Evolutionary conservation across 352 stramenopile species (phyloP), one percentile per base, ranked within the genome.

Genomic region (Lagenidium sp.): DNA sequence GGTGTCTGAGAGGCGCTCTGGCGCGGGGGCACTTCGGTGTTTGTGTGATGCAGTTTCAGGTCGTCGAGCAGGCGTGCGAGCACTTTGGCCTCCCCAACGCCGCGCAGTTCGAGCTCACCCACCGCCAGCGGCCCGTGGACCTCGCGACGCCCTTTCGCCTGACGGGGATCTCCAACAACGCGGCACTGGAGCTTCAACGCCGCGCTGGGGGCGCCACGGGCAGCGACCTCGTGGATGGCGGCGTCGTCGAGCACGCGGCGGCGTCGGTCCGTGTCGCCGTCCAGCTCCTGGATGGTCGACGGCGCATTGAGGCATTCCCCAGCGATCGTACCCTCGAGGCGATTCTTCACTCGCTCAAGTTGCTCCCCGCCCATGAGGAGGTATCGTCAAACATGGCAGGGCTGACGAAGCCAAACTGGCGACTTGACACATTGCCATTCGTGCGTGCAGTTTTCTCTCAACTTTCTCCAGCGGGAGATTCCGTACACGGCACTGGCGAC

Each of bases 81-180:
- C 59, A 80, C 15, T 86, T 88, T 49, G 41, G 48, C 2, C 56
- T 94, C 31, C 45, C 53, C 20, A 54, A 65, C 20, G 49, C 64
- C 22, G 37, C 41, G 22, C 60, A 71, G 41, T 83, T 57, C 42
- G 64, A 90, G 48, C 63, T 94, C 15, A 42, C 74, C 36, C 81
- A 93, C 50, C 80, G 78, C 37, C 63, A 60, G 30, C 68, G 57
- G 12, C 35, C 66, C 6, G 55, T 94, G 16, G 82, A 94, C 44
- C 49, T 90, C 31, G 87, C 82, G 15, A 72, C 91, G 35, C 80
- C 82, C 25, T 94, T 94, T 42, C 76, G 80, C 4, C 63, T 94
- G 21, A 90, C 82, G 12, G 82, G 82, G 23, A 69, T 94, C 19
- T 89, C 82, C 26, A 89, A 89, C 50, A 93, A 93, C 40, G 80